Percentiles rank a stretch among this genome's conserved stretches.
Conservation (phyloP, 495 filamentous ascomycete species). For the Penicillium bovifimosum region DNA sequence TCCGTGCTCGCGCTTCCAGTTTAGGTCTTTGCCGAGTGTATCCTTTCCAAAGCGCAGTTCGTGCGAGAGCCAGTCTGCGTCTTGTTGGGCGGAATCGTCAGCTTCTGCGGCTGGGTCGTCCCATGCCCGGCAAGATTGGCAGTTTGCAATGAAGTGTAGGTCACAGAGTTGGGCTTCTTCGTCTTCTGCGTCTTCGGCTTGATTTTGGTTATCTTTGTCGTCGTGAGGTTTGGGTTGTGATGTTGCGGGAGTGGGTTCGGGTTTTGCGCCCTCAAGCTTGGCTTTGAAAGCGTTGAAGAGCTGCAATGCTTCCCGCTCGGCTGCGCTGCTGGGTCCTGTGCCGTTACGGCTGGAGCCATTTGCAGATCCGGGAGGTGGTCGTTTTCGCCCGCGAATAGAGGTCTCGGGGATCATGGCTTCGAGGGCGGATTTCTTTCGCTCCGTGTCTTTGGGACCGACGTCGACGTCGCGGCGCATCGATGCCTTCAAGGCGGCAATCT, state of each 20-base stretch:
- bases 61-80: constrained; percentile 63
- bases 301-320: constrained; percentile 59
- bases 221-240: constrained; percentile 23
- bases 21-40: constrained; percentile 83
- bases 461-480: constrained; percentile 81
- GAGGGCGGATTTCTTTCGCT: constrained; percentile 60
- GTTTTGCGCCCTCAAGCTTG: constrained; percentile 62
- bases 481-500: constrained; percentile 85
- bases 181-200: constrained; percentile 44
- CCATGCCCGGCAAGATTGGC: constrained; percentile 84
- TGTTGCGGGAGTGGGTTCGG: constrained; percentile 21
- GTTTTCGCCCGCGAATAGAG: constrained; percentile 73
- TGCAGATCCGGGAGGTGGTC: constrained; percentile 51
- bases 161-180: constrained; percentile 74
- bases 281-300: constrained; percentile 71
- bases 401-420: constrained; percentile 82
- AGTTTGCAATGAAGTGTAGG: constrained; percentile 88
- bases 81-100: constrained; percentile 52
- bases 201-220: constrained; percentile 29
- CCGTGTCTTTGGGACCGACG: constrained; percentile 47
- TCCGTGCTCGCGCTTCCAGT: constrained; percentile 81
- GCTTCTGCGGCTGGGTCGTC: constrained; percentile 27
- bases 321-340: constrained; percentile 26
- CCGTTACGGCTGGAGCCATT: constrained; percentile 27
- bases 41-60: constrained; percentile 81